Conservation (phyloP, 192 early-diverging fungal species). For the Backusella australiensis region DNA sequence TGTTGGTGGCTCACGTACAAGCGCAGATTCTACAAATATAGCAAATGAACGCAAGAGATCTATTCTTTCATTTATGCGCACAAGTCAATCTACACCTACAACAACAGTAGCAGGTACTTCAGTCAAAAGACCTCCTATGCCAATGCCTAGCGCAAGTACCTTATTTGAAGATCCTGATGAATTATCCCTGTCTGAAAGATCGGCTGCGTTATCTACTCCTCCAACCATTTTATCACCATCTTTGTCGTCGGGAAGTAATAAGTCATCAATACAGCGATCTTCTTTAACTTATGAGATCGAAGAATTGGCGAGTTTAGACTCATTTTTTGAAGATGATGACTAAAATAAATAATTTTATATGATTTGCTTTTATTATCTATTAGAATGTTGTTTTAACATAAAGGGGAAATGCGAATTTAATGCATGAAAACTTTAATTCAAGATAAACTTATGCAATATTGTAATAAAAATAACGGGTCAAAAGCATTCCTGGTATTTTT, state of each 20-base stretch:
- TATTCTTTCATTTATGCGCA: constrained; percentile 17
- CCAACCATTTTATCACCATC: background rate
- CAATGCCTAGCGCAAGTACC: constrained; percentile 20
- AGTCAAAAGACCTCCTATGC: background rate
- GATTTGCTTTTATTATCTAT: background rate
- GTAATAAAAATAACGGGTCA: background rate
- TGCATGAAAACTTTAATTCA: no score
- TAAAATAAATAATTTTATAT: background rate
- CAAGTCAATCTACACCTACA: background rate
- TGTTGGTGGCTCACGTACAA: background rate
- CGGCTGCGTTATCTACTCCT: background rate
- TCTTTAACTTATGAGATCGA: background rate
- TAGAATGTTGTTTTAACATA: background rate
- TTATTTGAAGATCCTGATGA: constrained; percentile 33
- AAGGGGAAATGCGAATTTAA: no score
- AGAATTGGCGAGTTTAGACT: constrained; percentile 22
- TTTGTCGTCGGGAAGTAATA: background rate
- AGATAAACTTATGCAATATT: background rate
- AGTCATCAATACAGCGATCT: background rate
- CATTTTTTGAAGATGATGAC: constrained; percentile 28
- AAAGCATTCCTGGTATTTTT: background rate
- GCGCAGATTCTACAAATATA: background rate
- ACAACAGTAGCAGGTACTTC: background rate
- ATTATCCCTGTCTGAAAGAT: background rate
- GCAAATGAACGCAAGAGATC: background rate